phyloP scores from a whole-genome alignment of 768 basidiomycete species.

The Ramaria rubella region DNA sequence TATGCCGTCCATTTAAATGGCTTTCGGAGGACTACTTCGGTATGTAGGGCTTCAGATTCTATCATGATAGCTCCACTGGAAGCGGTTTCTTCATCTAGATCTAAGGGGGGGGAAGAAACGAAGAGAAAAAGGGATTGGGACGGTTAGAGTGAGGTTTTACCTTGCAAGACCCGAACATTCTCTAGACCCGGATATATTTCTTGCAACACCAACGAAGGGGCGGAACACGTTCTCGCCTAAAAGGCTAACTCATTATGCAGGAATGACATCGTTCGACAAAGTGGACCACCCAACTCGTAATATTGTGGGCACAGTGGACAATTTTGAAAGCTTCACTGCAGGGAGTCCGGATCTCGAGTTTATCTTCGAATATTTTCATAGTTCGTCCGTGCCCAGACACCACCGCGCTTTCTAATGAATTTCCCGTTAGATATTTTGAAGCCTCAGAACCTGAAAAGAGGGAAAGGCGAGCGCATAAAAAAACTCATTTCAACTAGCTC shows the following conservation, averaged over 20 bases:
- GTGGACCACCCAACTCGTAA: neutral
- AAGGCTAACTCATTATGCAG: neutral
- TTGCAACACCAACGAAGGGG: neutral
- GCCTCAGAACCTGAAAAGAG: no score
- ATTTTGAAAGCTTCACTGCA: neutral
- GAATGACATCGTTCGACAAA: neutral
- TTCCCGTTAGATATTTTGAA: no score
- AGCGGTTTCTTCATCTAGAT: no score
- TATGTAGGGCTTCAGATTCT: neutral
- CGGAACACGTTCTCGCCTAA: neutral
- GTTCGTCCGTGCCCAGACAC: no score
- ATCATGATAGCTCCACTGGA: neutral
- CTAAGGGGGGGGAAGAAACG: neutral
- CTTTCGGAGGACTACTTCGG: neutral
- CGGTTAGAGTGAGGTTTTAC: neutral
- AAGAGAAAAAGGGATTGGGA: neutral
- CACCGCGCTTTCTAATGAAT: neutral
- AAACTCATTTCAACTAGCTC: no score
- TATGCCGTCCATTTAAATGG: neutral
- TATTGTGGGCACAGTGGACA: neutral
- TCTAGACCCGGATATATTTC: neutral
- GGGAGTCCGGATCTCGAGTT: neutral
- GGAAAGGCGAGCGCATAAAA: no score
- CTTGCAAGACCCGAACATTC: neutral
- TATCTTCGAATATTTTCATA: neutral